Evolutionary conservation across 129 eudicot genomes (phyloP).

Genomic region (Logfia minima): DNA sequence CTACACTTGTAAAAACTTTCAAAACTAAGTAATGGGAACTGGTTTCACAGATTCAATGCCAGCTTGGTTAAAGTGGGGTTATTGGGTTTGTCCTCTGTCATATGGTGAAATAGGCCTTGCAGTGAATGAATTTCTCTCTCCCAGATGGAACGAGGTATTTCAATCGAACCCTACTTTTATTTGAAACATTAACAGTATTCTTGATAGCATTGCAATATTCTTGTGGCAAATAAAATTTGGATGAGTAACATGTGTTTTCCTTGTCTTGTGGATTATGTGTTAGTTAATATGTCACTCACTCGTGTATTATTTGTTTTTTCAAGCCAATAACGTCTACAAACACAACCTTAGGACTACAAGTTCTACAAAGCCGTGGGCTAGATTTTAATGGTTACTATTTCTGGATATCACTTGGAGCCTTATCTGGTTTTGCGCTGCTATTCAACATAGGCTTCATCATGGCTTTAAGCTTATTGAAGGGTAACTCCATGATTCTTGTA

Average conservation of each 20-base stretch:
- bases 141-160: slow-evolving; percentile 61
- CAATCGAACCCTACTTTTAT: neutral
- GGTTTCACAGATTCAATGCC: slow-evolving; percentile 53
- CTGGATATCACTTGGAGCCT: slow-evolving; percentile 71
- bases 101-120: slow-evolving; percentile 65
- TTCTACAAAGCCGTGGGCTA: slow-evolving; percentile 61
- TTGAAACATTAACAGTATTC: neutral
- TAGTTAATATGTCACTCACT: neutral
- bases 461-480: slow-evolving; percentile 61
- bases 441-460: slow-evolving; percentile 58
- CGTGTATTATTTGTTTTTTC: slow-evolving; percentile 1
- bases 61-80: slow-evolving; percentile 61
- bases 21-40: slow-evolving; percentile 1
- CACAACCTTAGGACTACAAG: slow-evolving; percentile 56
- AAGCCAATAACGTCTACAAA: slow-evolving; percentile 45
- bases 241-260: neutral
- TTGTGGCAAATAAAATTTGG: neutral
- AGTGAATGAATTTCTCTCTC: slow-evolving; percentile 59
- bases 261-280: slow-evolving; percentile 2
- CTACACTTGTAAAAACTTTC: neutral
- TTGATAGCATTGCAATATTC: no score
- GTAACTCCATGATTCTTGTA: slow-evolving; percentile 35
- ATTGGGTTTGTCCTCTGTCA: slow-evolving; percentile 53
- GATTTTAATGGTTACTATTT: slow-evolving; percentile 42
- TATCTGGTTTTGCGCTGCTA: slow-evolving; percentile 51